Evolutionary conservation across 345 rosid genomes (phyloP), one percentile per base, ranked within the genome.

Genomic region (Melaleuca alternifolia): DNA sequence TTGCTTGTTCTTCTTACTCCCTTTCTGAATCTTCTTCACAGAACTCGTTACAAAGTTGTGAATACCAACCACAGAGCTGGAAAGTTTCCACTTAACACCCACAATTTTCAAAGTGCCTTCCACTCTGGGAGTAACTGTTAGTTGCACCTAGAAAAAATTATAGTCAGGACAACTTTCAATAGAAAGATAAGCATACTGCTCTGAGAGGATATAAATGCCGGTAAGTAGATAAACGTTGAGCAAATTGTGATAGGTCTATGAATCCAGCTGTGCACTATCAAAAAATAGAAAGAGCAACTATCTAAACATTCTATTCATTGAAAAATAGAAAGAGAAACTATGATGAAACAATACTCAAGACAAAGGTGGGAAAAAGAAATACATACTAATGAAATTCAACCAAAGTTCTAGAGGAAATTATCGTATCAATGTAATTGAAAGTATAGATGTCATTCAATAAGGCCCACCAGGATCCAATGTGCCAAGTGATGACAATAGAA

Each of bases 71-170:
- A 96, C 92, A 61, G 95, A 97, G 88, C 96, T 96, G 81, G 97
- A 94, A 84, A 97, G 86, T 90, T 94, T 94, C 99, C 99, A 97
- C 89, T 95, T 93, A 84, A 97, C 94, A 82, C 99, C 99, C 30
- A 93, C 92, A 91, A 97, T 92, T 90, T 91, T 97, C 76, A 97
- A 94, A 90, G 85, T 87, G 88, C 99, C 99, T 96, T 96, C 99
- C 71, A 90, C 93, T 84, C 85, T 90, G 46, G 99, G 98, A 87
- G 96, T 97, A 84, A 97, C 98, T 33, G 92, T 92, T 65, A 95
- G 94, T 92, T 95, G 94, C 89, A 96, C 98, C 99, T 97, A 92
- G 75, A 87, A 51, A 87, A 65, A 48, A 75, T 86, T 79, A 44
- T 76, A 85, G 37, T 88, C 84, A 87, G 10, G 51, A 50, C 30